phyloP scores from a whole-genome alignment of 2,329 filamentous ascomycete genomes.

The Dendrostoma leiphaemia region DNA sequence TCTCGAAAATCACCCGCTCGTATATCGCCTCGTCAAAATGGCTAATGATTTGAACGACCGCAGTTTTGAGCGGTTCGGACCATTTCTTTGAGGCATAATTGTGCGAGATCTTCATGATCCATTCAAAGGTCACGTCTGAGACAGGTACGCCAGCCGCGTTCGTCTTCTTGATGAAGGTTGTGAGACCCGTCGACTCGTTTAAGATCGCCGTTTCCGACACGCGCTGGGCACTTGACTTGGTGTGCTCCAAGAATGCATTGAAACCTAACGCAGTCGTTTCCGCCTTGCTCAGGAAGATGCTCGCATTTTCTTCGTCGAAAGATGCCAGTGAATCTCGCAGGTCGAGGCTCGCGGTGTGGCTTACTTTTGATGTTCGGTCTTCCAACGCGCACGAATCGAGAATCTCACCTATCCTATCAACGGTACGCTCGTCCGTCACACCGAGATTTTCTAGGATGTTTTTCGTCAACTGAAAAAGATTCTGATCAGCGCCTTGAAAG shows the following conservation, averaged over 20 bases:
- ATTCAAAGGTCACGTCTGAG: conserved; percentile 59
- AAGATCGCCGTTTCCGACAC: conserved; percentile 46
- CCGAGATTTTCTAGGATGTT: conserved; percentile 55
- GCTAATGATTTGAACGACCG: conserved; percentile 56
- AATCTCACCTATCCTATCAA: conserved; percentile 46
- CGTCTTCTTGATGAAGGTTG: conserved; percentile 47
- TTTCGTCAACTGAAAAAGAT: conserved; percentile 54
- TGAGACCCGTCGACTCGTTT: conserved; percentile 51
- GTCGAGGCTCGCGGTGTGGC: conserved; percentile 45
- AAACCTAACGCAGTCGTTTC: conserved; percentile 52
- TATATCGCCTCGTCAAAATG: conserved; percentile 52
- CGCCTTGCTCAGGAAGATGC: conserved; percentile 51
- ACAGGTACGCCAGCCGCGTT: conserved; percentile 51
- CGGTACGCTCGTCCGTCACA: conserved; percentile 46
- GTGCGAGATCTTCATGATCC: conserved; percentile 47
- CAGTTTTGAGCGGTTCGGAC: conserved; percentile 56
- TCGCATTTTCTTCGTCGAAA: conserved; percentile 54
- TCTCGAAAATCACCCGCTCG: conserved; percentile 41
- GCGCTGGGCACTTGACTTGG: conserved; percentile 54
- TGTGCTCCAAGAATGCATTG: conserved; percentile 63
- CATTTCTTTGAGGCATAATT: conserved; percentile 54
- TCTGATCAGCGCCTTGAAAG: conserved; percentile 55
- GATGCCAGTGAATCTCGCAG: conserved; percentile 46
- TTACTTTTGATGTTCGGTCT: conserved; percentile 48
- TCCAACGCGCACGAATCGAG: conserved; percentile 52